These are phyloP conservation scores for Canariomyces notabilis DNA, from an alignment of 2,329 filamentous ascomycete genomes.

Conservation along the genomic window DNA sequence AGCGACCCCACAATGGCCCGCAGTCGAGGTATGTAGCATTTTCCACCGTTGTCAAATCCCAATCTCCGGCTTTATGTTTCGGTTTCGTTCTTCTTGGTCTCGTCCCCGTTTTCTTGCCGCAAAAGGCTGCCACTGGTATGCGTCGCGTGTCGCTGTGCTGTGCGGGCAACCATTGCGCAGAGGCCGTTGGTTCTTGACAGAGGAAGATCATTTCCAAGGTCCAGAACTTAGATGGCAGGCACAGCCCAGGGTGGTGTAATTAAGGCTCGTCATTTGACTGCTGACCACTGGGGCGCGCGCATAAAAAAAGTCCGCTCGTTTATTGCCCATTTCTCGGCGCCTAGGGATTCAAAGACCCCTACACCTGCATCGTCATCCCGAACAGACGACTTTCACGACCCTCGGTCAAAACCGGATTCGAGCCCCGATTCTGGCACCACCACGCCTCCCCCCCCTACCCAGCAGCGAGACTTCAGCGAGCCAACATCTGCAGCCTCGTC, in stretches of 20 bases:
- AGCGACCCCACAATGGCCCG: conserved; percentile 42
- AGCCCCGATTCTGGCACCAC: conserved; percentile 26
- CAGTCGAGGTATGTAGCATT: conserved; percentile 47
- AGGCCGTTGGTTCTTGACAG: neutral
- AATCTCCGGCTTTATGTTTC: conserved; percentile 6
- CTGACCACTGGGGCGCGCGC: conserved; percentile 15
- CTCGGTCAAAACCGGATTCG: conserved; percentile 28
- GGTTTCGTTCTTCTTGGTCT: conserved; percentile 8
- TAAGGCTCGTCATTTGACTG: conserved; percentile 31
- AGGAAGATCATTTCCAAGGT: too few species aligned
- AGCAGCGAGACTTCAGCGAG: conserved; percentile 18
- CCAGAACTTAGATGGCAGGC: neutral
- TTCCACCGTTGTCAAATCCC: neutral
- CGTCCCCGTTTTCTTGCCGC: too few species aligned
- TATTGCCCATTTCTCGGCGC: conserved; percentile 71
- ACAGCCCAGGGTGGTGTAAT: conserved; percentile 12
- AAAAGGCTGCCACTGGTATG: conserved; percentile 9
- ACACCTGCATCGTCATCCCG: conserved; percentile 43
- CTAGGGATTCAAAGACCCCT: conserved; percentile 38
- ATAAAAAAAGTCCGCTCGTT: conserved; percentile 69
- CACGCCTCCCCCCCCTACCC: conserved; percentile 16
- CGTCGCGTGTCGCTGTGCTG: too few species aligned
- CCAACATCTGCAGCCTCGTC: conserved; percentile 22
- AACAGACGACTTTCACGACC: conserved; percentile 29
- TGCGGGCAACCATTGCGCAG: too few species aligned